Percentiles rank a stretch among this genome's conserved stretches.
These are phyloP conservation scores for Raphanus raphanistrum DNA, from an alignment of 345 rosid species.

Conservation along the genomic window DNA sequence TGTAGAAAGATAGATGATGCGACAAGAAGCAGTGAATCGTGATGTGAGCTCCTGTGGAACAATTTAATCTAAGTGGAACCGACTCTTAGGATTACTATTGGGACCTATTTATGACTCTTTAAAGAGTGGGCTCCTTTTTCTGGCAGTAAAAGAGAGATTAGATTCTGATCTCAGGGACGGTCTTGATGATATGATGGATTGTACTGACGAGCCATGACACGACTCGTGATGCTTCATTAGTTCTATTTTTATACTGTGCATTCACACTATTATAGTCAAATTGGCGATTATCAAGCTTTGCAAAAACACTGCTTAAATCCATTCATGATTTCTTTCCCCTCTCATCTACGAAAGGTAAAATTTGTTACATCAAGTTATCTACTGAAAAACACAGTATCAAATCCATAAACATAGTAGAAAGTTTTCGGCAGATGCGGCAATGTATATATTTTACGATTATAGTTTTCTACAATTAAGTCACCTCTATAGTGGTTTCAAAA, in stretches of 20 bases:
- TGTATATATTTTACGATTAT: background rate
- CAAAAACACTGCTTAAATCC: conserved; percentile 11
- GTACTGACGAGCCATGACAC: conserved; percentile 38
- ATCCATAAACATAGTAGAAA: background rate
- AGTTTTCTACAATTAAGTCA: background rate
- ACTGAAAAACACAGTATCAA: conserved; percentile 15
- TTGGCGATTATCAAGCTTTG: conserved; percentile 12
- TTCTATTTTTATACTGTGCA: background rate
- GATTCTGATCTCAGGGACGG: conserved; percentile 41
- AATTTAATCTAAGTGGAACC: conserved; percentile 16
- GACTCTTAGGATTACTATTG: conserved; percentile 13
- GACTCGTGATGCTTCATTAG: conserved; percentile 39
- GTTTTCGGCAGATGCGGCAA: conserved; percentile 9
- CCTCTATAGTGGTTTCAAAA: background rate
- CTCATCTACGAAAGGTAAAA: conserved; percentile 5
- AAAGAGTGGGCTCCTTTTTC: conserved; percentile 17
- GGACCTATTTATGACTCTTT: conserved; percentile 32
- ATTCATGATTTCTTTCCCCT: conserved; percentile 11
- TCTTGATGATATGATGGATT: conserved; percentile 39
- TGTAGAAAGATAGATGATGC: conserved; percentile 35
- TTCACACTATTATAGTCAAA: conserved; percentile 24
- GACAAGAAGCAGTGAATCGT: conserved; percentile 34
- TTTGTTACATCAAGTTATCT: conserved; percentile 1
- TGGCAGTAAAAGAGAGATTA: conserved; percentile 32
- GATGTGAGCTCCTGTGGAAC: conserved; percentile 32